Conservation (phyloP, 257 asterid genomes). For the Nicotiana sylvestris region DNA sequence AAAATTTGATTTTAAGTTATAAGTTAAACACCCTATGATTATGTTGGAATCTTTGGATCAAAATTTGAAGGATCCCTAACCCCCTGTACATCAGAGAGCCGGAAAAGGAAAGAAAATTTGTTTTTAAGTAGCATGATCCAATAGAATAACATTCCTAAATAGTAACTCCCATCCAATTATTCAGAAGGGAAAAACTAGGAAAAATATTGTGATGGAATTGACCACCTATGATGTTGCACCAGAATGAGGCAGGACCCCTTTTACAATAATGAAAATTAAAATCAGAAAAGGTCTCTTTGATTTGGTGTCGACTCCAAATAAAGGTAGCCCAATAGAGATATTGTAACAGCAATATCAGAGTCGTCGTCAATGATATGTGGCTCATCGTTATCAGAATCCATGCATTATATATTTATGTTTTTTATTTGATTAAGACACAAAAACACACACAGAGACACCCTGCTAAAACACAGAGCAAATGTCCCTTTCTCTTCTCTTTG, state of each 20-base stretch:
- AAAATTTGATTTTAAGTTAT: too few species aligned
- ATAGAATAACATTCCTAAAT: background rate
- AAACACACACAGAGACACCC: background rate
- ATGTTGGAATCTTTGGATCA: too few species aligned
- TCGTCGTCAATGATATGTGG: constrained; percentile 19
- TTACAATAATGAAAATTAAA: background rate
- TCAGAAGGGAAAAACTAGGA: background rate
- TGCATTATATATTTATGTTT: constrained; percentile 13
- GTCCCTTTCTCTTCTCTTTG: constrained; percentile 39
- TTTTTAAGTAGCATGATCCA: background rate
- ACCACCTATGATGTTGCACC: background rate
- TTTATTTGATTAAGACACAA: constrained; percentile 40
- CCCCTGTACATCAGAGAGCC: too few species aligned
- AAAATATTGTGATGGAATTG: background rate
- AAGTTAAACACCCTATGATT: too few species aligned
- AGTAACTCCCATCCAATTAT: background rate
- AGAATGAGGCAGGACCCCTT: background rate
- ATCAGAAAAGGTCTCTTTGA: background rate
- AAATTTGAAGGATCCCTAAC: too few species aligned
- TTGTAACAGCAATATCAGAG: constrained; percentile 13
- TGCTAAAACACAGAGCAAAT: background rate
- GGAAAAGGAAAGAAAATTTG: too few species aligned
- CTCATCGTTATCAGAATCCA: background rate
- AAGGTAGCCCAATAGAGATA: background rate
- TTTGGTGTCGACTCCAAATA: background rate